These are phyloP conservation scores for Raphanus sativus DNA, from an alignment of 345 rosid species.

Conservation along the genomic window DNA sequence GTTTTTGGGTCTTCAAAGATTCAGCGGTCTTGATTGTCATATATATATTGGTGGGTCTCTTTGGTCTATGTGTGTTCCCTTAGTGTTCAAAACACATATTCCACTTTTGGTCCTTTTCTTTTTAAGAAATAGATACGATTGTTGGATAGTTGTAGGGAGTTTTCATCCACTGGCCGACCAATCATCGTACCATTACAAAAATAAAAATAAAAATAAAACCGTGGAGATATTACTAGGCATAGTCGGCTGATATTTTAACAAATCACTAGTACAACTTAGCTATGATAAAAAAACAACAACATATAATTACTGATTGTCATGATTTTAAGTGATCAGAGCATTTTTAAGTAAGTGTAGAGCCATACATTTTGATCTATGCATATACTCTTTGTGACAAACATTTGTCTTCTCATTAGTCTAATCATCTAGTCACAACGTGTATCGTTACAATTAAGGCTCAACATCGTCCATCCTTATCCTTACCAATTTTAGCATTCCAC, in stretches of 20 bases:
- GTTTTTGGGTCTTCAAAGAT: conserved; percentile 20
- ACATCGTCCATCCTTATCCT: conserved; percentile 25
- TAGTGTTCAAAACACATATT: conserved; percentile 31
- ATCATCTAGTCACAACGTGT: not conserved
- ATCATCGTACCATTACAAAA: not conserved
- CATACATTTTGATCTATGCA: not conserved
- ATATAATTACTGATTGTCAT: not conserved
- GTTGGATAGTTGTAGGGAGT: conserved; percentile 4
- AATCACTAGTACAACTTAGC: too few species aligned
- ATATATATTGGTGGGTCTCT: conserved; percentile 30
- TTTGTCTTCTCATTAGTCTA: not conserved
- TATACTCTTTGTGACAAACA: not conserved
- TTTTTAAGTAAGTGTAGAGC: not conserved
- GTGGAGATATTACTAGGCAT: too few species aligned
- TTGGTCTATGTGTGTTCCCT: conserved; percentile 18
- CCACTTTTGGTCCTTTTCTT: not conserved
- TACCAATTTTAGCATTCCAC: conserved; percentile 28
- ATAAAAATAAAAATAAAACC: too few species aligned
- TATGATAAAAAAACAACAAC: too few species aligned
- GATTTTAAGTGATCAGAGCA: not conserved
- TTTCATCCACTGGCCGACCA: conserved; percentile 22
- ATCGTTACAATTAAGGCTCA: not conserved
- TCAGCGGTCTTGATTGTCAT: conserved; percentile 38
- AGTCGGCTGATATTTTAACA: too few species aligned
- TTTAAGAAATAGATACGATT: too few species aligned